A percentile compares a stretch with the other conserved stretches of the same genome.
phyloP scores from a whole-genome alignment of 257 asterid genomes.

The Cynanchum wilfordii region DNA sequence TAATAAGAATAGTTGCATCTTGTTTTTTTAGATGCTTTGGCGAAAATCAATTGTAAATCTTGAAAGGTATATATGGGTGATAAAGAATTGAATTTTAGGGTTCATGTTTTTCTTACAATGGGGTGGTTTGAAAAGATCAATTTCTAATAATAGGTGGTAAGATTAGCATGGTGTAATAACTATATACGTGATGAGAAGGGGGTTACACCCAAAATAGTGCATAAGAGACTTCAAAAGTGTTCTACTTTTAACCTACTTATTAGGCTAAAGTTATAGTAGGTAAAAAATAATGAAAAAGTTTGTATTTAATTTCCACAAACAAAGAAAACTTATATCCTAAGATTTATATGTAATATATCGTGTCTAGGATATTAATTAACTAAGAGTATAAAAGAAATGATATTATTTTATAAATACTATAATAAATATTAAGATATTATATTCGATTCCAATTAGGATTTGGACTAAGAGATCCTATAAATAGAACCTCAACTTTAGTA shows the following conservation, averaged over 20 bases:
- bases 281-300: too few relatives aligned
- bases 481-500: too few relatives aligned
- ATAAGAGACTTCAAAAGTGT: background rate
- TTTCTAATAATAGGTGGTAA: constrained; percentile 10
- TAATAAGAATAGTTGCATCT: constrained; percentile 7
- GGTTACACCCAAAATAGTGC: background rate
- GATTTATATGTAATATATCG: too few relatives aligned
- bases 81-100: background rate
- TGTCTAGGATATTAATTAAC: too few relatives aligned
- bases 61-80: background rate
- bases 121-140: constrained; percentile 1
- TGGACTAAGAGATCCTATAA: too few relatives aligned
- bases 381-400: too few relatives aligned
- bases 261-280: background rate
- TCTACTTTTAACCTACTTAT: background rate
- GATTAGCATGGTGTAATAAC: constrained; percentile 10
- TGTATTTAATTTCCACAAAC: too few relatives aligned
- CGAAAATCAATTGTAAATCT: background rate
- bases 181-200: constrained; percentile 6
- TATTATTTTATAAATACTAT: too few relatives aligned
- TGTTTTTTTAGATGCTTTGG: background rate
- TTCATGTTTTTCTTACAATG: constrained; percentile 20
- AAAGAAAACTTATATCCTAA: too few relatives aligned
- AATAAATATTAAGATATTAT: too few relatives aligned
- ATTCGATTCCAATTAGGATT: too few relatives aligned